Conservation (phyloP, 2,329 filamentous ascomycete species). For the Cladophialophora carrionii region DNA sequence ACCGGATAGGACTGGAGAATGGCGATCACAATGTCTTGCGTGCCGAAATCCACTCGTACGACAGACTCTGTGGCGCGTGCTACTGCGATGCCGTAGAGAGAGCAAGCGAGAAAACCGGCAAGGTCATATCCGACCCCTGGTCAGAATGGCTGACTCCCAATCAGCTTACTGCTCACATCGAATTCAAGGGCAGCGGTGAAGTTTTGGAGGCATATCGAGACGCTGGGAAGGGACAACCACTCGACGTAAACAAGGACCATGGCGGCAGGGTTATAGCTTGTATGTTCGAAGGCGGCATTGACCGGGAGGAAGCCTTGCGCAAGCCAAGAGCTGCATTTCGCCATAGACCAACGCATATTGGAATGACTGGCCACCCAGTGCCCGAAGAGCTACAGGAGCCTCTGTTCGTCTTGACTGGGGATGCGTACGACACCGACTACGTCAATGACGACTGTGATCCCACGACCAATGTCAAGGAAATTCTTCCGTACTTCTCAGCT, state of each 20-base stretch:
- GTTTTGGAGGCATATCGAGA: neutral
- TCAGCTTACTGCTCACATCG: neutral
- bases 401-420: neutral
- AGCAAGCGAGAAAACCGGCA: slow-evolving; percentile 1
- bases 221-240: neutral
- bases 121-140: neutral
- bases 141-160: neutral
- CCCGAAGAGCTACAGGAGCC: neutral
- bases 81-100: slow-evolving; percentile 3
- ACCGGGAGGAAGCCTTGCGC: neutral
- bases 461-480: slow-evolving; percentile 1
- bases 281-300: slow-evolving; percentile 1
- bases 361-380: neutral
- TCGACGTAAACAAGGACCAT: neutral
- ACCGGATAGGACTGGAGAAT: neutral
- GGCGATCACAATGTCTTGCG: neutral
- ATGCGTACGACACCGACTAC: slow-evolving; percentile 2
- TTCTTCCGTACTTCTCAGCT: slow-evolving; percentile 5
- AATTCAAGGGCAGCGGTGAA: neutral
- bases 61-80: neutral
- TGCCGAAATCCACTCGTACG: slow-evolving; percentile 9
- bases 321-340: neutral
- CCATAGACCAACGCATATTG: neutral
- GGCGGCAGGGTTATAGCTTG: neutral
- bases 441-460: neutral